A percentile compares a stretch with the other conserved stretches of the same genome.
Conservation (phyloP, 2,329 filamentous ascomycete species). For the Aureobasidium pullulans region DNA sequence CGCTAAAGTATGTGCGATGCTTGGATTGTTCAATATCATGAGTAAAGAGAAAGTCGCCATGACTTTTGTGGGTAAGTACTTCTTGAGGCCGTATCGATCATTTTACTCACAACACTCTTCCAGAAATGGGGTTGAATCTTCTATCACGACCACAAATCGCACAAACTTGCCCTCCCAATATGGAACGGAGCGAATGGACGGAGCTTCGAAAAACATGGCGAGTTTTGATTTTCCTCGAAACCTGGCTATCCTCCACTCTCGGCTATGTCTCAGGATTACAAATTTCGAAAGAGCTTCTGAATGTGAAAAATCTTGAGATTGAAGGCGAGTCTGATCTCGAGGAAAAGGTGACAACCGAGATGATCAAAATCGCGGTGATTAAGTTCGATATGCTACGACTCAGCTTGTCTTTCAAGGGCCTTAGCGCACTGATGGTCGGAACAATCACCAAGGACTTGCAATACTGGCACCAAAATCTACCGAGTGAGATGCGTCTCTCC, state of each 20-base stretch:
- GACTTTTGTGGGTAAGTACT: constrained; percentile 1
- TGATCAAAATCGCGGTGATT: constrained; percentile 8
- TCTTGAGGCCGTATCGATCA: background rate
- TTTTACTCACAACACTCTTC: background rate
- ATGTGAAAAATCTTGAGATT: background rate
- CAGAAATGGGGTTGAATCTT: constrained; percentile 8
- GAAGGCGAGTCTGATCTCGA: background rate
- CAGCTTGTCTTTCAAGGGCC: constrained; percentile 1
- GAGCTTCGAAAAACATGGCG: constrained; percentile 3
- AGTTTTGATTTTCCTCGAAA: constrained; percentile 4
- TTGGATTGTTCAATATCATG: constrained; percentile 5
- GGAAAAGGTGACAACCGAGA: constrained; percentile 8
- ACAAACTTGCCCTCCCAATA: background rate
- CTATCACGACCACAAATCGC: background rate
- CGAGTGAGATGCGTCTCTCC: background rate
- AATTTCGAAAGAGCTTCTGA: background rate
- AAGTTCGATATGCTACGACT: constrained; percentile 11
- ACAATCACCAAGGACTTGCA: constrained; percentile 5
- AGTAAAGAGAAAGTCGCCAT: constrained; percentile 10
- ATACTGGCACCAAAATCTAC: background rate
- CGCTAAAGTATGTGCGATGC: background rate
- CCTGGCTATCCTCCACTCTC: constrained; percentile 11
- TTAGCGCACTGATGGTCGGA: background rate
- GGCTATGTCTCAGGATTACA: background rate
- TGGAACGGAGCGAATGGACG: background rate